A percentile compares a stretch with the other conserved stretches of the same genome.
Conservation (phyloP, 179 eudicot species). For the Gypsophila paniculata region DNA sequence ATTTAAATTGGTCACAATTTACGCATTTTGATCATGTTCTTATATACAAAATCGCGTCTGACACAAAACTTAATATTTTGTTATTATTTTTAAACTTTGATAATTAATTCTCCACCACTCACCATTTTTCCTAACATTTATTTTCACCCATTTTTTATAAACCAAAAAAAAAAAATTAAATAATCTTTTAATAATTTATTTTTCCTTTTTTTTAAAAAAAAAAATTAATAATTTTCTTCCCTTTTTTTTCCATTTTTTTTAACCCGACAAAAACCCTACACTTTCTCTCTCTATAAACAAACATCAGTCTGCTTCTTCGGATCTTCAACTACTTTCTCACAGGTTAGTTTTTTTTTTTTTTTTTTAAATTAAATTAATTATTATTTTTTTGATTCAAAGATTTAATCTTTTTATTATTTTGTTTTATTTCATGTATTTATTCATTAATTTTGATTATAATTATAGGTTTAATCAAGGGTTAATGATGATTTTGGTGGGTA, state of each 20-base stretch:
- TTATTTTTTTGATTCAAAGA: background rate
- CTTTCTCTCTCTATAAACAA: conserved; percentile 8
- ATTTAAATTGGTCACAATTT: no score
- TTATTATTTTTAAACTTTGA: no score
- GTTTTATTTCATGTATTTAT: background rate
- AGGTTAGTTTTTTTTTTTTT: conserved; percentile 26
- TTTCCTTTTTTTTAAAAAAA: no score
- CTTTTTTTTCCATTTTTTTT: conserved; percentile 2
- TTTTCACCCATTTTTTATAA: background rate
- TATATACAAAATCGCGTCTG: no score
- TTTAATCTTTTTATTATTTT: conserved; percentile 4
- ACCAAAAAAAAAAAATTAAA: background rate
- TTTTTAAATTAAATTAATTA: background rate
- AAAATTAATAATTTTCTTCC: background rate
- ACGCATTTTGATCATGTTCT: no score
- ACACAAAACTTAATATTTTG: no score
- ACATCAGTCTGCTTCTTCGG: conserved; percentile 16
- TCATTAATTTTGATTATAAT: background rate
- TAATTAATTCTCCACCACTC: conserved; percentile 22
- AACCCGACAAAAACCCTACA: conserved; percentile 29
- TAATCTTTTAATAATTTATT: background rate
- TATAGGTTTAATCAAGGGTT: background rate
- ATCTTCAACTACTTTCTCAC: conserved; percentile 21
- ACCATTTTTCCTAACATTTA: background rate
- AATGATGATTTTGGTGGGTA: background rate